Evolutionary conservation across 2,329 filamentous ascomycete genomes (phyloP), one percentile per base, ranked within the genome.

Genomic region (Neonectria ditissima): DNA sequence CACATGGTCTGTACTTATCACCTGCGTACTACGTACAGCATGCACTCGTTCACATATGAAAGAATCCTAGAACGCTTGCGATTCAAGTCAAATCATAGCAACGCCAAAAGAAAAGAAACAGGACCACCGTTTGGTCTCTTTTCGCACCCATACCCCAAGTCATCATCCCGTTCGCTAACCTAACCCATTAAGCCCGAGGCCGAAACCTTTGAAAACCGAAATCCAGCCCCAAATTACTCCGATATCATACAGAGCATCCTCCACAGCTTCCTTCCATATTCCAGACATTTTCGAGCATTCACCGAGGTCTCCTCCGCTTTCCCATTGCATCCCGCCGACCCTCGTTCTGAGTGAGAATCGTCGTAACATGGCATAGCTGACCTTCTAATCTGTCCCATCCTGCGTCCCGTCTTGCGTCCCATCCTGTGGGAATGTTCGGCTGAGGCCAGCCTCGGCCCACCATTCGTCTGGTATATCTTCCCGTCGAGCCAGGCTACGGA

Each of bases 401-500:
- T 70, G 74, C 37, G 74, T 26, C 24, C 24, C 24, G 24, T 26
- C 24, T 26, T 26, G 24, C 24, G 64, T 64, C 20, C 65, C 69
- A 11, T 76, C 75, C 52, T 70, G 74, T 26, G 74, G 73, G 58
- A 88, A 78, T 14, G 83, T 89, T 66, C 89, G 86, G 72, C 84
- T 89, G 67, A 92, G 83, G 44, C 91, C 91, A 62, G 85, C 89
- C 72, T 87, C 86, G 62, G 87, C 87, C 93, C 93, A 97, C 89
- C 91, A 94, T 67, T 93, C 89, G 65, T 96, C 92, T 0, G 92
- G 91, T 57, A 96, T 91, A 70, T 94, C 91, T 73, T 92, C 87
- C 24, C 92, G 83, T 18, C 87, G 84, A 34, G 90, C 88, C 58
- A 97, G 83, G 45, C 88, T 85, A 69, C 90, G 88, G 37, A 96